These are phyloP conservation scores for Akanthomyces muscarius DNA, from an alignment of 2,329 filamentous ascomycete genomes.

Conservation along the genomic window DNA sequence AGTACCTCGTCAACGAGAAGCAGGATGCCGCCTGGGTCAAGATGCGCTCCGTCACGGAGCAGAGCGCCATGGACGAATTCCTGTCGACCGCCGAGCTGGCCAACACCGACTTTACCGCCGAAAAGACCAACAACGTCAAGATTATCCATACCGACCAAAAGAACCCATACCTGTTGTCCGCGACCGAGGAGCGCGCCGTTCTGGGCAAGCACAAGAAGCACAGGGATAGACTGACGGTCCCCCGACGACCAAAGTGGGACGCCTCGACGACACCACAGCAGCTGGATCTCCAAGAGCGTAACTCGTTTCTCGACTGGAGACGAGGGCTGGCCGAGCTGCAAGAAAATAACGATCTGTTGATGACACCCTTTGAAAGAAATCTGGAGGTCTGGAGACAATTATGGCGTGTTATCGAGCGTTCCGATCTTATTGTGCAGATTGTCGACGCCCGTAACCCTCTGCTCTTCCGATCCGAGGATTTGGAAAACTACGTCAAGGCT, in stretches of 20 bases:
- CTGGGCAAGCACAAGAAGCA: slow-evolving; percentile 81
- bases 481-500: slow-evolving; percentile 92
- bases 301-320: slow-evolving; percentile 82
- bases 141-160: slow-evolving; percentile 96
- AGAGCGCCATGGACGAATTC: slow-evolving; percentile 94
- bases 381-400: slow-evolving; percentile 96
- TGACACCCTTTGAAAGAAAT: slow-evolving; percentile 98
- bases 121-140: slow-evolving; percentile 98
- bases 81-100: slow-evolving; percentile 91
- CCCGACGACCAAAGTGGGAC: slow-evolving; percentile 86
- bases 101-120: slow-evolving; percentile 97
- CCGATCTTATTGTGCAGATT: slow-evolving; percentile 94
- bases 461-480: slow-evolving; percentile 88
- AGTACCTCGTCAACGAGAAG: slow-evolving; percentile 86
- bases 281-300: slow-evolving; percentile 73
- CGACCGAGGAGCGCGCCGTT: slow-evolving; percentile 74
- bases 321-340: slow-evolving; percentile 87
- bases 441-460: slow-evolving; percentile 94
- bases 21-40: slow-evolving; percentile 97
- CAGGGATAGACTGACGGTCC: slow-evolving; percentile 76
- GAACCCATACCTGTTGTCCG: slow-evolving; percentile 88
- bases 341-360: slow-evolving; percentile 87
- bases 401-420: slow-evolving; percentile 96
- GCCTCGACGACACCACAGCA: slow-evolving; percentile 76
- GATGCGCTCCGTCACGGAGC: slow-evolving; percentile 98